These are phyloP conservation scores for Penicillium goetzii DNA, from an alignment of 495 filamentous ascomycete genomes.

Conservation along the genomic window DNA sequence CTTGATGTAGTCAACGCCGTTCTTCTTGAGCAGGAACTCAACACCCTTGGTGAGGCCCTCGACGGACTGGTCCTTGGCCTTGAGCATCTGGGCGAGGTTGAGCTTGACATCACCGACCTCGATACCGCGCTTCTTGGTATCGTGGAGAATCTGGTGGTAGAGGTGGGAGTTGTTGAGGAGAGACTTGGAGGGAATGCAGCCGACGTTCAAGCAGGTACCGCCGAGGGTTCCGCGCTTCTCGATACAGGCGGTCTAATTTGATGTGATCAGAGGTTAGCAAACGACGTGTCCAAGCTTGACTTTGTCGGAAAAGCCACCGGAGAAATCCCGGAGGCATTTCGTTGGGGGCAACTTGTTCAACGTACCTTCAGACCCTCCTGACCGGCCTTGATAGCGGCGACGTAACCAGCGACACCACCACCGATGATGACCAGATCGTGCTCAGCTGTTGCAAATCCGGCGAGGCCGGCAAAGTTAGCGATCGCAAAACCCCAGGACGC, in stretches of 20 bases:
- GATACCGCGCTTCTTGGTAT: slow-evolving; percentile 96
- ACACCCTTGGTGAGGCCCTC: slow-evolving; percentile 91
- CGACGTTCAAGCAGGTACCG: slow-evolving; percentile 97
- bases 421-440: slow-evolving; percentile 94
- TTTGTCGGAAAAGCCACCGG: background rate
- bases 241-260: slow-evolving; percentile 84
- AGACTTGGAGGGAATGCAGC: slow-evolving; percentile 98
- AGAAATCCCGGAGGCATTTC: background rate
- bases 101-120: slow-evolving; percentile 95
- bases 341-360: background rate
- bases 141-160: slow-evolving; percentile 96
- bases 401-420: slow-evolving; percentile 97
- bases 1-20: slow-evolving; percentile 95
- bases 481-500: slow-evolving; percentile 29
- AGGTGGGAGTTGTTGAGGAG: slow-evolving; percentile 99
- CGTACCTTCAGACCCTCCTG: slow-evolving; percentile 95
- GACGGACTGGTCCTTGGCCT: slow-evolving; percentile 94
- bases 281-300: background rate
- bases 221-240: slow-evolving; percentile 96
- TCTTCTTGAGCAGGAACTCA: slow-evolving; percentile 98
- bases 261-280: slow-evolving; percentile 19
- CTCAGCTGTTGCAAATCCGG: slow-evolving; percentile 61
- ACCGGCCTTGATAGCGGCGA: slow-evolving; percentile 97
- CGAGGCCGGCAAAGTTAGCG: slow-evolving; percentile 30
- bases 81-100: slow-evolving; percentile 94